Base-by-base conservation (phyloP, 2,329 filamentous ascomycete species). In the Thielaviopsis ethacetica region DNA sequence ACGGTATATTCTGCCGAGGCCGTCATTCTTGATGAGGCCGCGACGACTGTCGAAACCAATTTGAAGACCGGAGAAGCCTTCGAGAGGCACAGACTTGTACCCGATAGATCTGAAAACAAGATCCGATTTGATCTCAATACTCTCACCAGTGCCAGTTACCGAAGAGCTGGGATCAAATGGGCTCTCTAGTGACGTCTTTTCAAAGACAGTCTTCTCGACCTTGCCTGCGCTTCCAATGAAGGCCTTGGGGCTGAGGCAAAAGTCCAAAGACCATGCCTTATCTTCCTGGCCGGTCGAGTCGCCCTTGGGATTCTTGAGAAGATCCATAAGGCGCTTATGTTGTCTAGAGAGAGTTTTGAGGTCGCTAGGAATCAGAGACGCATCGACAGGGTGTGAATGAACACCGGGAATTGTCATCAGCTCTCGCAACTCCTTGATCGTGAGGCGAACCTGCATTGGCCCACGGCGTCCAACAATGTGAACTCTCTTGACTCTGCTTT, bases 71-170 rank as follows among this genome's bases (percentile, higher is more conserved):
- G 76, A 70, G 63, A 97, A 85, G 0, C 89, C 91, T 0, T 82
- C 78, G 0, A 98, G 73, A 0, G 88, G 76, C 34, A 85, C 78
- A 0, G 90, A 91, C 65, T 88, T 89, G 73, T 98, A 98, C 6
- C 93, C 93, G 51, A 98, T 91, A n/a, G 89, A 95, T 19, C 90
- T 83, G 72, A 98, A 96, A 17, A 88, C 90, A 3, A 91, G 68
- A 5, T 83, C 78, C 0, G 89, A 83, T 0, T 81, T 75, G 5
- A 95, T 65, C 3, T 76, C 68, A 2, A 77, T 61, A 1, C 71
- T 72, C 61, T 80, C 72, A 0, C 75, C 77, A 0, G 77, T 82
- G 13, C 72, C 68, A 3, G 71, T 67, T 15, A 77, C 73, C 57
- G 74, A 71, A 9, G 79, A 75, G 50, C 70, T 64, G 17, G 77